Evolutionary conservation across 2,329 filamentous ascomycete species (phyloP).

Genomic region (Fusarium sp.): DNA sequence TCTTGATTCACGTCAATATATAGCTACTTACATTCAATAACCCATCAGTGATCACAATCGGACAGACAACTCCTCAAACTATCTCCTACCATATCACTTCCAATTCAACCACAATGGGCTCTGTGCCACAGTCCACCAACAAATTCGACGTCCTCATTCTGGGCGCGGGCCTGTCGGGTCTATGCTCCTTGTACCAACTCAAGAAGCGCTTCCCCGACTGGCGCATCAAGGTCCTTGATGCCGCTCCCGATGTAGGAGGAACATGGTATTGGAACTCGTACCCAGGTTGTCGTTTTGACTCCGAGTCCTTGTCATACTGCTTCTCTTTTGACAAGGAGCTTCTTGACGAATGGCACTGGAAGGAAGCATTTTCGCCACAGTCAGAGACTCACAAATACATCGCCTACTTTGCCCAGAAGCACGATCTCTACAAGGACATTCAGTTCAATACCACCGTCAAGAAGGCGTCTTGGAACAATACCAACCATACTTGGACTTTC

Average conservation of each 20-base stretch:
- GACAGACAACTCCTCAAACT: fast-evolving
- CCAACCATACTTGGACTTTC: conserved; percentile 14
- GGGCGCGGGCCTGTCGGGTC: conserved; percentile 52
- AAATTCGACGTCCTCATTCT: conserved; percentile 41
- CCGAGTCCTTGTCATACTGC: conserved; percentile 56
- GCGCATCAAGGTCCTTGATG: conserved; percentile 38
- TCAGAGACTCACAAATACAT: conserved; percentile 58
- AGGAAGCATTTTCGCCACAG: conserved; percentile 56
- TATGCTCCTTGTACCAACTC: conserved; percentile 57
- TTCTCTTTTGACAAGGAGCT: conserved; percentile 39
- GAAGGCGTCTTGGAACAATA: conserved; percentile 14
- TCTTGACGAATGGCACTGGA: conserved; percentile 39
- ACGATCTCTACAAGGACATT: conserved; percentile 56
- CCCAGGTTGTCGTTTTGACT: conserved; percentile 54
- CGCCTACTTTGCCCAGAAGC: conserved; percentile 56
- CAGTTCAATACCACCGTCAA: conserved; percentile 25
- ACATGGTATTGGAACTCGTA: conserved; percentile 48
- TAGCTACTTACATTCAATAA: background rate
- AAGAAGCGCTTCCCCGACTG: conserved; percentile 47
- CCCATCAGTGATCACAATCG: background rate
- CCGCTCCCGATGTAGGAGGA: conserved; percentile 39
- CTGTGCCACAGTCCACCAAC: conserved; percentile 12
- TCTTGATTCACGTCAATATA: background rate
- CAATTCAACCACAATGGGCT: conserved; percentile 26
- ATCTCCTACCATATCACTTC: background rate